Conservation (phyloP, 371 early-diverging fungal genomes). For the Mucor racemosus region DNA sequence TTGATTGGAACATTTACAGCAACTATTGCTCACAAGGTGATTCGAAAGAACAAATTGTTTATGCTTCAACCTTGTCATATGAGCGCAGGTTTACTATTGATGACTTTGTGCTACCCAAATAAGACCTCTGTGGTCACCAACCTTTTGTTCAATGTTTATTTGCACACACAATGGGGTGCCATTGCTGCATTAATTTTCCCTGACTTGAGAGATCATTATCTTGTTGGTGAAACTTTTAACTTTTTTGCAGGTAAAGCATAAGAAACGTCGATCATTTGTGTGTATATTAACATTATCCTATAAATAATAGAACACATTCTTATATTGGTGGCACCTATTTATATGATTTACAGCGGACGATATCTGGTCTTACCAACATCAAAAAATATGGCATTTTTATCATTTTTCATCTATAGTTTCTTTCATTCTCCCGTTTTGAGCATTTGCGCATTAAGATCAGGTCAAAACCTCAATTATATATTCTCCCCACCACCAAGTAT, state of each 20-base stretch:
- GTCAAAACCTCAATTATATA: constrained; percentile 56
- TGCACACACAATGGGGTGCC: constrained; percentile 69
- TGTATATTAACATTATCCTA: neutral
- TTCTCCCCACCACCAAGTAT: constrained; percentile 56
- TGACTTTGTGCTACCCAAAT: constrained; percentile 52
- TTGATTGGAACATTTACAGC: constrained; percentile 47
- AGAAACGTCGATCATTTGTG: neutral
- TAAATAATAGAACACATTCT: constrained; percentile 47
- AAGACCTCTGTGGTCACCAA: constrained; percentile 48
- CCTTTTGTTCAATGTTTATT: constrained; percentile 62
- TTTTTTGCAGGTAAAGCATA: constrained; percentile 60
- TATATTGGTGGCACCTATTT: constrained; percentile 48
- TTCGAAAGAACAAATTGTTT: constrained; percentile 52
- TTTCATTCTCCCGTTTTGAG: constrained; percentile 53
- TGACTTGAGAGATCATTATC: constrained; percentile 60
- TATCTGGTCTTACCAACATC: constrained; percentile 52
- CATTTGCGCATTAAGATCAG: constrained; percentile 43
- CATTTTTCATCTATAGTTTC: constrained; percentile 53
- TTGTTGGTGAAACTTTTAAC: constrained; percentile 61
- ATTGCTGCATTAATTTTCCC: constrained; percentile 61
- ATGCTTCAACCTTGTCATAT: constrained; percentile 73
- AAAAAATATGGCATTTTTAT: constrained; percentile 46
- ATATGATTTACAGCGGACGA: constrained; percentile 56
- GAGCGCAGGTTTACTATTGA: constrained; percentile 57
- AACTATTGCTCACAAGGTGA: constrained; percentile 54